Percentiles rank a stretch among this genome's conserved stretches.
Conservation (phyloP, 2,329 filamentous ascomycete species). For the Rachicladosporium sp. region DNA sequence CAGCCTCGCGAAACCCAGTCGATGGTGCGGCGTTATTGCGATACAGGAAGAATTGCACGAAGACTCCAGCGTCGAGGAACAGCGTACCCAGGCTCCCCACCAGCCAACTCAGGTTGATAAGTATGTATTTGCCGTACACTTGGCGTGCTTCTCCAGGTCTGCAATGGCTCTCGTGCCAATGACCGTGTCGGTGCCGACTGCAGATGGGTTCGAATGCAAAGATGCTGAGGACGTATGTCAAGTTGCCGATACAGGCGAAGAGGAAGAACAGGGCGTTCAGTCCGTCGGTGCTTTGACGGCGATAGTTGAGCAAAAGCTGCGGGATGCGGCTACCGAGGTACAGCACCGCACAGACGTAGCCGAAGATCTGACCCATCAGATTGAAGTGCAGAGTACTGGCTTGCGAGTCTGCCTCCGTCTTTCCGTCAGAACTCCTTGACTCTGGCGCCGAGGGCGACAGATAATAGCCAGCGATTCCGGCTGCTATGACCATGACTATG, state of each 20-base stretch:
- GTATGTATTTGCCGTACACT: conserved; percentile 69
- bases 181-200: conserved; percentile 20
- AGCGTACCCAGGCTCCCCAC: conserved; percentile 80
- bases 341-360: conserved; percentile 77
- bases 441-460: conserved; percentile 42
- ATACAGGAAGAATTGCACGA: conserved; percentile 87
- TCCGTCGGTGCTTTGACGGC: conserved; percentile 84
- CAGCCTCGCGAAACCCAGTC: no score
- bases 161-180: conserved; percentile 38
- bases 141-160: conserved; percentile 48
- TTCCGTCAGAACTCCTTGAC: conserved; percentile 8
- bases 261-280: conserved; percentile 91
- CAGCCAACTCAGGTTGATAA: conserved; percentile 85
- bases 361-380: conserved; percentile 74
- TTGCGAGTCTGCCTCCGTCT: conserved; percentile 23
- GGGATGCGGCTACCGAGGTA: conserved; percentile 85
- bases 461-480: conserved; percentile 79
- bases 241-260: conserved; percentile 88
- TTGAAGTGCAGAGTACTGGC: conserved; percentile 53
- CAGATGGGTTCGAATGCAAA: conserved; percentile 77
- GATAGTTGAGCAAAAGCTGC: conserved; percentile 83
- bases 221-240: conserved; percentile 87
- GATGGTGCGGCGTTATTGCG: conserved; percentile 32
- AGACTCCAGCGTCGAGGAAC: conserved; percentile 72
- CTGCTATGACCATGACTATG: conserved; percentile 68